phyloP scores from a whole-genome alignment of 805 yeast genomes.

The Barnettozyma populi region DNA sequence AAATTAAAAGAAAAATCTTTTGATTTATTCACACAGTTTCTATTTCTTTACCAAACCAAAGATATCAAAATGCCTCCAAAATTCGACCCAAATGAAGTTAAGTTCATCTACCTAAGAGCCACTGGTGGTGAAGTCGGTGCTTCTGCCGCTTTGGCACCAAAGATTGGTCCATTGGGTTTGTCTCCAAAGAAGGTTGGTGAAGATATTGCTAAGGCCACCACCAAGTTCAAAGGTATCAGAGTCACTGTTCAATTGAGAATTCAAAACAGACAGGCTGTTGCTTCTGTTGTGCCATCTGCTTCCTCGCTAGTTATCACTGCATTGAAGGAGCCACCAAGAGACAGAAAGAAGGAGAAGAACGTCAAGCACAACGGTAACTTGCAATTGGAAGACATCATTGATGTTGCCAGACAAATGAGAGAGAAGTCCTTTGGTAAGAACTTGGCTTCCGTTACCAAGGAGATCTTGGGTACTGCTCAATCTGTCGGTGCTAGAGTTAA shows the following conservation, averaged over 20 bases:
- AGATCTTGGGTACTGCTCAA: conserved; percentile 99
- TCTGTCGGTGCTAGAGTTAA: conserved; percentile 99
- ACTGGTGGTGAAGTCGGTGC: conserved; percentile 99
- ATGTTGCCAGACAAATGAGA: conserved; percentile 96
- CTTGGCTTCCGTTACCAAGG: conserved; percentile 96
- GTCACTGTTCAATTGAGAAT: conserved; percentile 98
- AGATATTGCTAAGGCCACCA: conserved; percentile 99
- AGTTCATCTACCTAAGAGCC: conserved; percentile 98
- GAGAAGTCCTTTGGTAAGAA: conserved; percentile 97
- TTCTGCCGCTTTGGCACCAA: conserved; percentile 98
- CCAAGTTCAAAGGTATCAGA: conserved; percentile 97
- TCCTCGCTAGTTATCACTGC: conserved; percentile 98
- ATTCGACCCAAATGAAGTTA: conserved; percentile 98
- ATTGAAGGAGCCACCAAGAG: conserved; percentile 99
- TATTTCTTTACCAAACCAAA: conserved; percentile 5
- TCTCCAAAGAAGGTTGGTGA: conserved; percentile 99
- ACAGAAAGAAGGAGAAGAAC: conserved; percentile 99
- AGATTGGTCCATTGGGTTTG: conserved; percentile 99
- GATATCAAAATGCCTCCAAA: conserved; percentile 81
- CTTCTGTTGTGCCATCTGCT: conserved; percentile 99
- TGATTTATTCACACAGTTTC: background rate
- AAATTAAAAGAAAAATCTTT: conserved; percentile 3
- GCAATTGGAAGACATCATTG: conserved; percentile 92
- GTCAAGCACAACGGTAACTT: conserved; percentile 99
- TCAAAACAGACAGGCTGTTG: conserved; percentile 99